Percentiles rank a stretch among this genome's conserved stretches.
Evolutionary conservation across 2,329 filamentous ascomycete genomes (phyloP).

Genomic region (Biscogniauxia mediterranea): DNA sequence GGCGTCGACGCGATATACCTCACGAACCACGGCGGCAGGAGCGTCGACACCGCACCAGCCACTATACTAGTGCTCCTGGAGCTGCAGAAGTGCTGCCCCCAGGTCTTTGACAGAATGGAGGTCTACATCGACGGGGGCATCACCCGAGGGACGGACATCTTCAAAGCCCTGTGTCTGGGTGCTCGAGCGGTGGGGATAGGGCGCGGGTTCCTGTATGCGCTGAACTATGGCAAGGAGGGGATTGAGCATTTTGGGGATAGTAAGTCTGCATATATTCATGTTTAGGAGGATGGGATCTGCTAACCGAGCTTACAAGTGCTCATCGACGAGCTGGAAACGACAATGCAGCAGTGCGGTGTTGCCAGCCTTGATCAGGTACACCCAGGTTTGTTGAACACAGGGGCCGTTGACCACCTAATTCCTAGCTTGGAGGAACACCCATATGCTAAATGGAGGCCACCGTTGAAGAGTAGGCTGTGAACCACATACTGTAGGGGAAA

Average conservation of each 20-base stretch:
- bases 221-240: conserved; percentile 61
- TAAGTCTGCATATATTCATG: conserved; percentile 35
- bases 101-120: conserved; percentile 59
- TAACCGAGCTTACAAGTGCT: conserved; percentile 37
- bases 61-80: conserved; percentile 61
- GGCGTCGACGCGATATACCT: conserved; percentile 68
- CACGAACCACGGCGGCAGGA: conserved; percentile 68
- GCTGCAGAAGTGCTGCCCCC: conserved; percentile 58
- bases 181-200: conserved; percentile 64
- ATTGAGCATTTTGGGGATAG: conserved; percentile 52
- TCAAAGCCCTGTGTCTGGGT: conserved; percentile 65
- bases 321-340: conserved; percentile 61
- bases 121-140: conserved; percentile 66
- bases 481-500: neutral
- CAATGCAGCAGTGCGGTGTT: conserved; percentile 65
- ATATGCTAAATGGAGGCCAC: conserved; percentile 41
- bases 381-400: conserved; percentile 58
- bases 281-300: neutral
- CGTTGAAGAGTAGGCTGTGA: conserved; percentile 28
- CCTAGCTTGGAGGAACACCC: conserved; percentile 43
- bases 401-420: conserved; percentile 47
- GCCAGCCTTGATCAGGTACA: conserved; percentile 59
- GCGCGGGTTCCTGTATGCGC: conserved; percentile 56
- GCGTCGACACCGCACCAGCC: conserved; percentile 49
- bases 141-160: conserved; percentile 62